phyloP scores from a whole-genome alignment of 2,329 filamentous ascomycete species.

The Aspergillus viridinutans region DNA sequence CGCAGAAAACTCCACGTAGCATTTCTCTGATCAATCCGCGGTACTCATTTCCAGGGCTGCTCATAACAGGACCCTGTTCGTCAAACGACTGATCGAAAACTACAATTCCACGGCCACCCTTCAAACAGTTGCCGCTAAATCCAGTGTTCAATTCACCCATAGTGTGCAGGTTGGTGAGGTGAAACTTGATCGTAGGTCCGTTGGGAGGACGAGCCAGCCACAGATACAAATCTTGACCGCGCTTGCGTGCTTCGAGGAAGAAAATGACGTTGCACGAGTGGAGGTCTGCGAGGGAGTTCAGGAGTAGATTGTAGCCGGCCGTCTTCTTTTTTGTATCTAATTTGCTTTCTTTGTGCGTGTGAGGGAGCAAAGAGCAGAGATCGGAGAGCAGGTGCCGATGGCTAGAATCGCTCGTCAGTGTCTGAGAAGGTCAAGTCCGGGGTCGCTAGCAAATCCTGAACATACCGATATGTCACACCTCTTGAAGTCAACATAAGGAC shows the following conservation, averaged over 20 bases:
- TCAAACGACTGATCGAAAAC: slow-evolving; percentile 90
- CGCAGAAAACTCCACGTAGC: slow-evolving; percentile 84
- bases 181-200: slow-evolving; percentile 63
- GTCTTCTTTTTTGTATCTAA: slow-evolving; percentile 85
- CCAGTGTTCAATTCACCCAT: slow-evolving; percentile 82
- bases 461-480: slow-evolving; percentile 82
- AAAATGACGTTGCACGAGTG: slow-evolving; percentile 94
- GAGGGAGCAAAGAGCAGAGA: slow-evolving; percentile 80
- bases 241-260: slow-evolving; percentile 91
- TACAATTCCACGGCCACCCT: slow-evolving; percentile 84
- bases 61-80: slow-evolving; percentile 66
- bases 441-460: not conserved
- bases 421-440: not conserved
- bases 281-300: slow-evolving; percentile 71
- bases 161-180: slow-evolving; percentile 67
- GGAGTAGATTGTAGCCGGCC: slow-evolving; percentile 60
- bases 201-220: slow-evolving; percentile 92
- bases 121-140: slow-evolving; percentile 94
- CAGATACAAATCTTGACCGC: slow-evolving; percentile 83
- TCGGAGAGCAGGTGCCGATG: slow-evolving; percentile 93
- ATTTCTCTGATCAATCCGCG: slow-evolving; percentile 68
- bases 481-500: slow-evolving; percentile 88
- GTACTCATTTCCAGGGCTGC: slow-evolving; percentile 50
- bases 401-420: slow-evolving; percentile 46
- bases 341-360: slow-evolving; percentile 91